Percentiles rank a stretch among this genome's conserved stretches.
Evolutionary conservation across 108 stramenopile genomes (phyloP).

Genomic region (Nitzschia palea): DNA sequence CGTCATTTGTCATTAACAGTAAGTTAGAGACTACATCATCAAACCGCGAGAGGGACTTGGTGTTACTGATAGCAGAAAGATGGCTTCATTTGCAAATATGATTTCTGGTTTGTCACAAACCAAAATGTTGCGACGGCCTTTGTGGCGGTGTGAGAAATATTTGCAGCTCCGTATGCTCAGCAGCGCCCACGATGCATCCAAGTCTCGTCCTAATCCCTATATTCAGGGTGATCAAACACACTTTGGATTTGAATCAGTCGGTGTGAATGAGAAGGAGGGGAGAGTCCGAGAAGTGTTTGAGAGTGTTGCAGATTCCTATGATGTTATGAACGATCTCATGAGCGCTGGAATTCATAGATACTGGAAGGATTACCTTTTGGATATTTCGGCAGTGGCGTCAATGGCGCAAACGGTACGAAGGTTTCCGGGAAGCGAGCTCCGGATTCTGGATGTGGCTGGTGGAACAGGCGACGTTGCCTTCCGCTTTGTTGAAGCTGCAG

Average conservation of each 20-base stretch:
- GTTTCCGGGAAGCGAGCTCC: slow-evolving; percentile 10
- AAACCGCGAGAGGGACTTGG: too few species aligned
- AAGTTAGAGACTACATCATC: too few species aligned
- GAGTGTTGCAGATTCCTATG: slow-evolving; percentile 88
- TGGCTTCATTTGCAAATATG: not conserved
- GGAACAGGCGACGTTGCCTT: slow-evolving; percentile 99
- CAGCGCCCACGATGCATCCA: not conserved
- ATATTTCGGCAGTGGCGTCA: slow-evolving; percentile 59
- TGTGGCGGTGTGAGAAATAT: not conserved
- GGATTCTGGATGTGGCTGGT: slow-evolving; percentile 75
- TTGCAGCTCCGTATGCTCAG: not conserved
- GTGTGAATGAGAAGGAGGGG: slow-evolving; percentile 69
- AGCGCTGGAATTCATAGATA: slow-evolving; percentile 90
- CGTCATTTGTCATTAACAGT: too few species aligned
- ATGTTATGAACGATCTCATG: slow-evolving; percentile 99
- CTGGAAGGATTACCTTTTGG: slow-evolving; percentile 96
- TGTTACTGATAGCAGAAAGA: too few species aligned
- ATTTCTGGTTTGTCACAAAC: not conserved
- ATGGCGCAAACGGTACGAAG: slow-evolving; percentile 60
- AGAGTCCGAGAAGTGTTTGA: slow-evolving; percentile 86
- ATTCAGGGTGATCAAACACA: slow-evolving; percentile 63
- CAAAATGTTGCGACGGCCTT: not conserved
- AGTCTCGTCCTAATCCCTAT: slow-evolving; percentile 19
- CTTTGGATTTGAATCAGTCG: slow-evolving; percentile 77
- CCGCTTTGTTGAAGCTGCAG: slow-evolving; percentile 83